Base-by-base conservation (phyloP, 2,329 filamentous ascomycete species). In the Acrocalymma vagum region DNA sequence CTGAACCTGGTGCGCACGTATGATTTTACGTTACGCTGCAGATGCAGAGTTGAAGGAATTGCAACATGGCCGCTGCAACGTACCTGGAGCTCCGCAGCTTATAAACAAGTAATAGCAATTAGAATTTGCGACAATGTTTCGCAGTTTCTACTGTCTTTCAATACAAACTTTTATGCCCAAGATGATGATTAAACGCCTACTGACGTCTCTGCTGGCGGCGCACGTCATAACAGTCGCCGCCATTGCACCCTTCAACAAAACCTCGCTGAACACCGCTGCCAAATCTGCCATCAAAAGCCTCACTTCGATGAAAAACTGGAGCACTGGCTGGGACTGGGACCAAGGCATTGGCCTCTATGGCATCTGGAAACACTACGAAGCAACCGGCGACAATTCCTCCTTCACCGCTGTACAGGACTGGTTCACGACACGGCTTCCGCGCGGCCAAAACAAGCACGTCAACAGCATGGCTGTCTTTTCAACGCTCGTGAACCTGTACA, bases 331-430 rank as follows among this genome's bases (percentile, higher is more conserved):
- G 31, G 20, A 34, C 31, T 34, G 31, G 31, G 21, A 23, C 6
- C 31, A 34, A 24, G 31, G 31, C 6, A 14, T 24, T 11, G 31
- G 31, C 11, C 21, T 34, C 18, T 34, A 34, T 22, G 31, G 31
- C 20, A 34, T 34, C 9, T 34, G 31, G 31, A 34, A 34, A 25
- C 8, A 34, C 20, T 34, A 34, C 31, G 31, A 34, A 24, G 21
- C 21, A 4, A 34, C 31, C 7, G 31, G 31, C 18, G 31, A 34
- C 21, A 23, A 5, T 5, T 13, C 31, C 6, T 24, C 21, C n/a
- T 24, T 34, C 15, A 13, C 18, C 9, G 18, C 18, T 14, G 21
- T 34, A 8, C 18, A 34, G 15, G 31, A 23, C 18, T 34, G 31
- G 31, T 34, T 34, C 22, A 34, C 18, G 22, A 34, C 21, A n/a